Percentiles rank a stretch among this genome's conserved stretches.
These are phyloP conservation scores for Magnolia sinica DNA, from an alignment of 164 flowering plant species.

Conservation along the genomic window DNA sequence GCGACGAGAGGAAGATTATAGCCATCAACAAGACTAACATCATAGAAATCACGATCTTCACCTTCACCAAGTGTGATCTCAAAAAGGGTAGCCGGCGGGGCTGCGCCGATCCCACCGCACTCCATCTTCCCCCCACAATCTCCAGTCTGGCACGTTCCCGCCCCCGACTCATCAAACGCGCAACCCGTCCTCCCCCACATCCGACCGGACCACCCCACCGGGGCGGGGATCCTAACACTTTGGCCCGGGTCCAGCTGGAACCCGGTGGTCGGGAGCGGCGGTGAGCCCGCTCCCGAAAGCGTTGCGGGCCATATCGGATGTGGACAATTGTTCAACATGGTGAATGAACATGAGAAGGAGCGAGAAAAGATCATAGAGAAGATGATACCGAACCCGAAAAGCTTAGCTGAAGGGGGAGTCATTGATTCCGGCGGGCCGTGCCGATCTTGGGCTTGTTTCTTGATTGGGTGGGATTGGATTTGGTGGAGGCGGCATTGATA, in stretches of 20 bases:
- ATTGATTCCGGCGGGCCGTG: background rate
- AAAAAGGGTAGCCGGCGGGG: conserved; percentile 72
- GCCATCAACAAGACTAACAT: conserved; percentile 85
- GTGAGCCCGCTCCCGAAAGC: conserved; percentile 64
- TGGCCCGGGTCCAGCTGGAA: conserved; percentile 53
- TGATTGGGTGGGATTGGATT: background rate
- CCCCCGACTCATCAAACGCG: conserved; percentile 50
- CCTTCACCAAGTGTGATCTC: conserved; percentile 67
- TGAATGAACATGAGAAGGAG: conserved; percentile 29
- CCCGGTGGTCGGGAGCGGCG: conserved; percentile 57
- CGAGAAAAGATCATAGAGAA: conserved; percentile 2
- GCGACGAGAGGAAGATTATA: conserved; percentile 72
- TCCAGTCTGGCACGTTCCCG: conserved; percentile 63
- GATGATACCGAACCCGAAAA: background rate
- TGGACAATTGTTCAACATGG: conserved; percentile 67
- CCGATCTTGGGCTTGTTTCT: background rate
- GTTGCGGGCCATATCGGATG: conserved; percentile 84
- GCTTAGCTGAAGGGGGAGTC: background rate
- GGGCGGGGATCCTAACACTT: conserved; percentile 27
- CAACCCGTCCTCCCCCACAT: conserved; percentile 88
- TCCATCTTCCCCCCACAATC: conserved; percentile 74
- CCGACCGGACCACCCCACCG: conserved; percentile 80
- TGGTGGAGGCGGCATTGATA: background rate
- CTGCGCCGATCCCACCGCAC: conserved; percentile 60
- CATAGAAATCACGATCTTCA: conserved; percentile 57